Evolutionary conservation across 805 yeast genomes (phyloP), one percentile per base, ranked within the genome.

Genomic region (Spathaspora gorwiae): DNA sequence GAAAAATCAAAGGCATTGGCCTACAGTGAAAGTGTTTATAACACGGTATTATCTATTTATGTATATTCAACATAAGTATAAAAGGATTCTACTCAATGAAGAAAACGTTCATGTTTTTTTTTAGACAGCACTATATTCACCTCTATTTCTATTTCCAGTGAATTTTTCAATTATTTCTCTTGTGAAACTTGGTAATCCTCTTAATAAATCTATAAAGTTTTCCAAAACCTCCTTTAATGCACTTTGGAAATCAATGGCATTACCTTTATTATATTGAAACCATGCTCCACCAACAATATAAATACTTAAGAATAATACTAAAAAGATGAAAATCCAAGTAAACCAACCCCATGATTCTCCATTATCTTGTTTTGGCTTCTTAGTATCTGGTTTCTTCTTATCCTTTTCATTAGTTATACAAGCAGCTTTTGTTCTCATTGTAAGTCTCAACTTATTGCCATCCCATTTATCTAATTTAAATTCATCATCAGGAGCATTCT

Each of bases 71-170:
- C 24, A 19, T 5, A 5, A 19, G 24, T 19, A 19, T 19, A 19
- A 19, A 19, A 19, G 24, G 24, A 19, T 19, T 19, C 5, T 19
- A 19, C 24, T 19, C 24, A 19, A 19, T 19, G 24, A 19, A 19
- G 24, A 19, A 19, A n/a, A 19, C 5, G 24, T 19, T 19, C 24
- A 19, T 19, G 15, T 35, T 14, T 24, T 10, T 35, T 11, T 10
- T 67, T 72, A 90, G 9, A 94, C 95, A 32, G 97, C 98, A 59
- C 95, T 83, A 63, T 94, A 92, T 14, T 96, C 98, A 26, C 95
- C 95, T 61, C 96, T 78, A 55, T 73, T 71, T 39, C 77, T 68
- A 44, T 74, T 66, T 19, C 81, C 76, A 6, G 90, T 84, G 31
- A 90, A 62, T 55, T 78, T 88, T 42, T 78, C 78, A 36, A 80